Conservation (phyloP, 2,329 filamentous ascomycete species). For the Aureobasidium sp. region DNA sequence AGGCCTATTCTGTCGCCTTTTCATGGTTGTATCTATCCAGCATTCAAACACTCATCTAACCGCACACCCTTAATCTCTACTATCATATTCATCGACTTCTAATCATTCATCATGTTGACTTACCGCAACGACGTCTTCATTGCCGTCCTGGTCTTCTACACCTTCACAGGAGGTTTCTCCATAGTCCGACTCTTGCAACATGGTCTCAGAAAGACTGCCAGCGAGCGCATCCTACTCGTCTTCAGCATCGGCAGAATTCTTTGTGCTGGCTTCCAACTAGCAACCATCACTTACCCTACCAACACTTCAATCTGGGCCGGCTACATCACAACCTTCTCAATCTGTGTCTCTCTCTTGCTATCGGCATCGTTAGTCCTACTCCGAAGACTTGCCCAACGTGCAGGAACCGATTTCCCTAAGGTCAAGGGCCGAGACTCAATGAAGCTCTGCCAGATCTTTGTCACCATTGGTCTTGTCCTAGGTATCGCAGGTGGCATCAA, state of each 20-base stretch:
- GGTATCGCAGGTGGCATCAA: constrained; percentile 20
- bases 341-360: constrained; percentile 22
- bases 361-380: constrained; percentile 20
- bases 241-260: constrained; percentile 21
- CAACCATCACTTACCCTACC: constrained; percentile 16
- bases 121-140: constrained; percentile 18
- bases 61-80: neutral
- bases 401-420: constrained; percentile 7
- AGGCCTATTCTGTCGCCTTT: neutral
- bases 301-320: constrained; percentile 14
- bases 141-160: constrained; percentile 19
- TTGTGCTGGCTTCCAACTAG: constrained; percentile 20
- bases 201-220: constrained; percentile 17
- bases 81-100: no score
- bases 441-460: constrained; percentile 17
- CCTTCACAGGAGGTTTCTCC: constrained; percentile 11
- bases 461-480: constrained; percentile 18
- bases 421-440: constrained; percentile 13
- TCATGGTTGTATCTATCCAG: neutral
- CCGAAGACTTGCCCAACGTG: constrained; percentile 16
- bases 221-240: constrained; percentile 20
- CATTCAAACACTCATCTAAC: neutral
- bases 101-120: neutral
- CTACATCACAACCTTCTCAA: constrained; percentile 18
- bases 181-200: constrained; percentile 15